Conservation (phyloP, 2,329 filamentous ascomycete genomes). For the Botrytis elliptica region DNA sequence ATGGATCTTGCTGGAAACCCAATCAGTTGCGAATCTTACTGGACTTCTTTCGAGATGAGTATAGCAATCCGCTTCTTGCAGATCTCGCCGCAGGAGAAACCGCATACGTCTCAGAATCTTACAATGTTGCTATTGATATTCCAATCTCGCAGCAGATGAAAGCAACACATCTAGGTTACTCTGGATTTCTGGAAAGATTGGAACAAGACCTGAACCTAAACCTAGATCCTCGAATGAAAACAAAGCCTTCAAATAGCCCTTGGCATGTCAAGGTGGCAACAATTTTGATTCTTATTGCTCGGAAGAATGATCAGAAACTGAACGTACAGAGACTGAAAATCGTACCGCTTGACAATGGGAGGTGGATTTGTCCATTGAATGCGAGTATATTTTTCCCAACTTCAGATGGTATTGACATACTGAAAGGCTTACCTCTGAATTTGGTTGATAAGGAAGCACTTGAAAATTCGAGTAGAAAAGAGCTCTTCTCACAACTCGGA, state of each 20-base stretch:
- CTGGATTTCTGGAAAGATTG: background rate
- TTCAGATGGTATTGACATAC: background rate
- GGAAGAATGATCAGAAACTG: too few species aligned
- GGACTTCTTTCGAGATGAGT: background rate
- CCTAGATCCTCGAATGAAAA: background rate
- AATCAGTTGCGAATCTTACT: background rate
- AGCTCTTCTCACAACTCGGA: background rate
- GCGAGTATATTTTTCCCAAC: background rate
- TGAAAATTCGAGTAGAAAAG: background rate
- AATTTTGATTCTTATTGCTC: too few species aligned
- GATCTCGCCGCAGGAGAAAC: background rate
- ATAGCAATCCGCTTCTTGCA: background rate
- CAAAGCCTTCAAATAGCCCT: background rate
- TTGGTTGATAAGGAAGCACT: background rate
- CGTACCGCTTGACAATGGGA: background rate
- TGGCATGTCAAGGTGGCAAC: background rate
- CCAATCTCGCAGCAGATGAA: background rate
- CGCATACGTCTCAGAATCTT: background rate
- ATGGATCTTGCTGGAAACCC: background rate
- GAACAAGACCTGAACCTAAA: fast-evolving
- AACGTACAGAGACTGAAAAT: background rate
- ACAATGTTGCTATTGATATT: background rate
- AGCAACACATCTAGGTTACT: fast-evolving
- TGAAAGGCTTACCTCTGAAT: background rate
- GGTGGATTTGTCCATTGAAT: background rate